These are phyloP conservation scores for Cymbopogon citratus DNA, from an alignment of 176 grass and related monocot genomes.

Conservation along the genomic window DNA sequence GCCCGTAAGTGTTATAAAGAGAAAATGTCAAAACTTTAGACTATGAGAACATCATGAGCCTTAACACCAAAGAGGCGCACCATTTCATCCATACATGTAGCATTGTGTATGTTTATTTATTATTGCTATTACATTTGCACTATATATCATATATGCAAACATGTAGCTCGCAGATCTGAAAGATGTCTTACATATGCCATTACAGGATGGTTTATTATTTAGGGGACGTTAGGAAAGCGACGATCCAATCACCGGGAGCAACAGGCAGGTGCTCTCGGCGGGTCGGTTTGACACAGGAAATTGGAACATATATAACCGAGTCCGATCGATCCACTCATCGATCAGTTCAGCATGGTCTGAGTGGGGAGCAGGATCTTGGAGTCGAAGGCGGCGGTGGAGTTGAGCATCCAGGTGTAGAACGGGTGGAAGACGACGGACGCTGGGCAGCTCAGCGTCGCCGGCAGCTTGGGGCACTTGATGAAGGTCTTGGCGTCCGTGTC, in stretches of 20 bases:
- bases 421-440: constrained; percentile 28
- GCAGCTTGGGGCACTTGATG: constrained; percentile 42
- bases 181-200: background rate
- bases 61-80: too few species aligned
- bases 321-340: too few species aligned
- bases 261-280: background rate
- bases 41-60: too few species aligned
- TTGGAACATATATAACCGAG: too few species aligned
- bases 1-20: too few species aligned
- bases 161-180: background rate
- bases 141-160: background rate
- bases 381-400: background rate
- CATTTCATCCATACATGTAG: too few species aligned
- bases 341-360: background rate
- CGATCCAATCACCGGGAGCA: background rate
- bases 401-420: constrained; percentile 36
- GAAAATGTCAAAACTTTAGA: too few species aligned
- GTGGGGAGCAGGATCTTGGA: constrained; percentile 12
- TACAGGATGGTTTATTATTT: background rate
- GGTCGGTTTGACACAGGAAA: background rate
- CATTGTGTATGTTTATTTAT: background rate
- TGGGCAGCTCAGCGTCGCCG: constrained; percentile 10
- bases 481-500: constrained; percentile 23
- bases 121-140: background rate
- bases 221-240: background rate